Evolutionary conservation across 192 early-diverging fungal species (phyloP), one percentile per base, ranked within the genome.

Genomic region (Podila minutissima): DNA sequence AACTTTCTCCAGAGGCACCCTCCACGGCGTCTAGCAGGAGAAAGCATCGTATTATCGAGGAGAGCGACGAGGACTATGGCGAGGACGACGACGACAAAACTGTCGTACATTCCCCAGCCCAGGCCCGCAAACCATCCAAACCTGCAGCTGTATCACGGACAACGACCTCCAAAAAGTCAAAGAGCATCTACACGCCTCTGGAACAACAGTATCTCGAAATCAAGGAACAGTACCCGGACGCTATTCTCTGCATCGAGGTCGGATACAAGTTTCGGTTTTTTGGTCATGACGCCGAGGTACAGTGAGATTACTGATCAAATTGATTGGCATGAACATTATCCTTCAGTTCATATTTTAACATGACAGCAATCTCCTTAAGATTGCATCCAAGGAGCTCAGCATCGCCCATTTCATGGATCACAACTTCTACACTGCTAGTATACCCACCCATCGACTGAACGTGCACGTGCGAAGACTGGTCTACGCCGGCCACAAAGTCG

Each of bases 211-310:
- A 91, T 62, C 79, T 94, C 22, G 92, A 93, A 13, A 84, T 95
- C 33, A 95, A 94, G 74, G 74, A 79, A 19, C 68, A 87, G 59
- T 77, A 96, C 75, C 92, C 93, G 2, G 92, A 91, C 70, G 87
- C 88, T 32, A 65, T 98, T 20, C 87, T 98, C 46, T 89, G 91
- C 1, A 90, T 98, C 5, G 96, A 98, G 75, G 96, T 98, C 13
- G 96, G 96, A n/a, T 97, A 98, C 88, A 95, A 95, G 83, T 98
- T 86, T 83, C 86, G 94, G 15, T 96, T 98, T 65, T 98, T 98
- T 88, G 95, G 89, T 48, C 91, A 95, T 31, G 96, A 97, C 82
- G 95, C 96, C 4, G 86, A 88, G 88, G 89, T 89, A 86, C 37
- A 48, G 37, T 70, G 19, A 71, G 15, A 28, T 22, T 48, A 12